A percentile compares a stretch with the other conserved stretches of the same genome.
phyloP scores from a whole-genome alignment of 495 filamentous ascomycete genomes.

The Neurospora africana region DNA sequence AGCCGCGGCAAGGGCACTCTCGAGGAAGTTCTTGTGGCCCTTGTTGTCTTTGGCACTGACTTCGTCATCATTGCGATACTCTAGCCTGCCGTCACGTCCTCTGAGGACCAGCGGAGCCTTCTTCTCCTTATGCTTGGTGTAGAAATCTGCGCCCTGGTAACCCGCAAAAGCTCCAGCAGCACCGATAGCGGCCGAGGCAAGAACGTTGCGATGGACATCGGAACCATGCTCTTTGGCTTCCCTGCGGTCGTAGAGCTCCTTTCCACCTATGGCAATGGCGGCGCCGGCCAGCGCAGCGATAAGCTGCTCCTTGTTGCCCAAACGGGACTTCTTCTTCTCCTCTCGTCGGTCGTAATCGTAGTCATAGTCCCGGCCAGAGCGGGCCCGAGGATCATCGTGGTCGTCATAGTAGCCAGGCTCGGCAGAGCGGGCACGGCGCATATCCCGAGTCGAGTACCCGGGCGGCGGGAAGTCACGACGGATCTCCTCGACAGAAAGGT shows the following conservation, averaged over 20 bases:
- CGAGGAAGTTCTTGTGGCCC: slow-evolving; percentile 59
- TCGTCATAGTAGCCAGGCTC: slow-evolving; percentile 36
- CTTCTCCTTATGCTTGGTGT: slow-evolving; percentile 40
- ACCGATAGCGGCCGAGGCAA: slow-evolving; percentile 42
- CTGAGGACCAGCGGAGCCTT: slow-evolving; percentile 30
- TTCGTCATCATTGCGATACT: slow-evolving; percentile 45
- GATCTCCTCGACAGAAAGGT: slow-evolving; percentile 52
- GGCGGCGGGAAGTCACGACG: slow-evolving; percentile 57
- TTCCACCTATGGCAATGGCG: slow-evolving; percentile 42
- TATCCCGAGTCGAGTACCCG: slow-evolving; percentile 37
- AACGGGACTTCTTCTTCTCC: slow-evolving; percentile 37
- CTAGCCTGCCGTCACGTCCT: slow-evolving; percentile 33
- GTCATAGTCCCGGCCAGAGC: slow-evolving; percentile 28
- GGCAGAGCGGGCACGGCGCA: slow-evolving; percentile 42
- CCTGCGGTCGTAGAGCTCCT: slow-evolving; percentile 46
- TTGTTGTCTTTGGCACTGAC: slow-evolving; percentile 38
- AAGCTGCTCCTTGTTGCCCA: slow-evolving; percentile 48
- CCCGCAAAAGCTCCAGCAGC: slow-evolving; percentile 45
- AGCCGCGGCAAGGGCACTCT: slow-evolving; percentile 55
- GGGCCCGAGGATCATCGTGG: slow-evolving; percentile 30
- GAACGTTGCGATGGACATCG: slow-evolving; percentile 39
- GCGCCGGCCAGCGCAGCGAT: slow-evolving; percentile 44
- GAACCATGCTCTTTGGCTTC: slow-evolving; percentile 35
- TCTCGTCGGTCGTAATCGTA: slow-evolving; percentile 41
- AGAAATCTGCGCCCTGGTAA: slow-evolving; percentile 43